Evolutionary conservation across 805 yeast species (phyloP).

Genomic region (Saccharomycopsis sp.): DNA sequence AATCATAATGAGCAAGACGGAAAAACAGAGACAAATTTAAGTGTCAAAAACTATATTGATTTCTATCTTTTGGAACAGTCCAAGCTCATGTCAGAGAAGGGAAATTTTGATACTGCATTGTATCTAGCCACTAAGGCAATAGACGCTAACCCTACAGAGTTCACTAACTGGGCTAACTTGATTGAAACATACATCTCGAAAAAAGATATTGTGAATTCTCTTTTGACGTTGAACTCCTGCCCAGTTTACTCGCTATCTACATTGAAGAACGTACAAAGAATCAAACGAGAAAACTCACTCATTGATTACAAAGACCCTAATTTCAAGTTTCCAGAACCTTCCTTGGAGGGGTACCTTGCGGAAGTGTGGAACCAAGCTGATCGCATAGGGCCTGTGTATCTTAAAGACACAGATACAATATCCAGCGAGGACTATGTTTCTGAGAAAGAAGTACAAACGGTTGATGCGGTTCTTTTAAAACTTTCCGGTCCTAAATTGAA

Average conservation of each 20-base stretch:
- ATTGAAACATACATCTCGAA: constrained; percentile 52
- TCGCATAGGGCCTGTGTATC: constrained; percentile 19
- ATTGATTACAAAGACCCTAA: constrained; percentile 8
- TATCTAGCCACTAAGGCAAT: constrained; percentile 54
- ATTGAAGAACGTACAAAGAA: constrained; percentile 35
- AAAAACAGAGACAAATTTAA: not conserved
- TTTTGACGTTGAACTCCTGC: constrained; percentile 63
- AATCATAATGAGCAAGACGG: not conserved
- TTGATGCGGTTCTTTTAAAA: constrained; percentile 42
- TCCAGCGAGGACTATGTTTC: constrained; percentile 19
- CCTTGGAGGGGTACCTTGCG: constrained; percentile 16
- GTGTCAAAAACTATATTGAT: constrained; percentile 18
- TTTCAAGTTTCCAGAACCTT: constrained; percentile 20
- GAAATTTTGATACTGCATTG: constrained; percentile 48
- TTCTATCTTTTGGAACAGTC: constrained; percentile 41
- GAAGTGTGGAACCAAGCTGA: constrained; percentile 19
- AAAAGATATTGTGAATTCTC: constrained; percentile 52
- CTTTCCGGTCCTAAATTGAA: constrained; percentile 46
- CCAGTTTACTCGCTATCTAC: constrained; percentile 46
- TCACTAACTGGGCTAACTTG: constrained; percentile 62
- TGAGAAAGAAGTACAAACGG: constrained; percentile 32
- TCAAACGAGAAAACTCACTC: constrained; percentile 17
- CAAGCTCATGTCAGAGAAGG: constrained; percentile 50
- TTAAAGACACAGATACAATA: constrained; percentile 17
- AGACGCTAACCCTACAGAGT: constrained; percentile 67